Conservation (phyloP, 2,329 filamentous ascomycete species). For the Rutstroemia sp. region DNA sequence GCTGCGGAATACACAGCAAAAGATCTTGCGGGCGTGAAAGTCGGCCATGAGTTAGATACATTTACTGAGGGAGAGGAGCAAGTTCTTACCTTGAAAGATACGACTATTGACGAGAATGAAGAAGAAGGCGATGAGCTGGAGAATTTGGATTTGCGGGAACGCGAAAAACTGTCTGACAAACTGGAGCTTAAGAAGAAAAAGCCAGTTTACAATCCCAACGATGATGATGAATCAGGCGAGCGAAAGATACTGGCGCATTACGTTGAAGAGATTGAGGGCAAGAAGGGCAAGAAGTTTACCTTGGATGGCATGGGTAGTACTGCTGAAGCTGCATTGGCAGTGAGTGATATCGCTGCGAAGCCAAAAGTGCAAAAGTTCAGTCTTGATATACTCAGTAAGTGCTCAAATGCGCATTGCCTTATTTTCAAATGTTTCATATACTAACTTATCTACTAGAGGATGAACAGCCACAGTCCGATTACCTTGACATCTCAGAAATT, state of each 20-base stretch:
- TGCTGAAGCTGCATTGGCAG: slow-evolving; percentile 48
- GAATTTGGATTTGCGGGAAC: slow-evolving; percentile 63
- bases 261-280: slow-evolving; percentile 89
- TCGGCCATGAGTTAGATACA: slow-evolving; percentile 76
- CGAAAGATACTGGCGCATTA: slow-evolving; percentile 78
- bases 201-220: slow-evolving; percentile 79
- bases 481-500: slow-evolving; percentile 76
- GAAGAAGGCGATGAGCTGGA: slow-evolving; percentile 88
- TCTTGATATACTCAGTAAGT: slow-evolving; percentile 61
- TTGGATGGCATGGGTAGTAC: slow-evolving; percentile 70
- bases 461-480: slow-evolving; percentile 71
- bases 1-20: slow-evolving; percentile 73
- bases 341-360: slow-evolving; percentile 44
- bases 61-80: slow-evolving; percentile 83
- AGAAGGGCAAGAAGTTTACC: slow-evolving; percentile 82
- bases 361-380: slow-evolving; percentile 64
- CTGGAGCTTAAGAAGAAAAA: slow-evolving; percentile 86
- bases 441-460: slow-evolving; percentile 38
- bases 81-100: slow-evolving; percentile 89
- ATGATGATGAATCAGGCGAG: slow-evolving; percentile 57
- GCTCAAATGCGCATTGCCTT: not conserved
- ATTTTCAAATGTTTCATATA: slow-evolving; percentile 12
- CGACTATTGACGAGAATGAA: slow-evolving; percentile 74
- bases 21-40: slow-evolving; percentile 83
- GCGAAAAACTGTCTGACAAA: slow-evolving; percentile 66